phyloP scores from a whole-genome alignment of 2,329 filamentous ascomycete species.

The Pseudogymnoascus sp. region DNA sequence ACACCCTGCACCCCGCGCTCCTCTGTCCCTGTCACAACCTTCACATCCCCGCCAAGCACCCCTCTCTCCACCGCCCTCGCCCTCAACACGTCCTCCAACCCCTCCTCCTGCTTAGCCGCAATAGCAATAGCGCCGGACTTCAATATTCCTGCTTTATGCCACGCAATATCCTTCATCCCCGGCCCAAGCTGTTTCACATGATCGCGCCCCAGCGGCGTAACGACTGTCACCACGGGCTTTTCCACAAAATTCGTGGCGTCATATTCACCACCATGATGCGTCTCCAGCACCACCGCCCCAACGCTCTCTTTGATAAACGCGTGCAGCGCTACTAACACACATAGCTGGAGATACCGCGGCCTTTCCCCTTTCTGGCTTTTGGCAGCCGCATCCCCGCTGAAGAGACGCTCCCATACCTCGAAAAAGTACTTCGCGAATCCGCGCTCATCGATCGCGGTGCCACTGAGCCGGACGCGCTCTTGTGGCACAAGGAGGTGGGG shows the following conservation, averaged over 20 bases:
- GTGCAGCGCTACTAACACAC: conserved; percentile 57
- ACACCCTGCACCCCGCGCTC: conserved; percentile 27
- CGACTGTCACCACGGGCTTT: conserved; percentile 45
- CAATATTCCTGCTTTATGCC: conserved; percentile 66
- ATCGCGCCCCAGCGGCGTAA: conserved; percentile 58
- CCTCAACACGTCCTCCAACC: conserved; percentile 33
- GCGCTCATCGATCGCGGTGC: conserved; percentile 43
- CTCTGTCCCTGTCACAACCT: conserved; percentile 34
- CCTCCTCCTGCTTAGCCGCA: conserved; percentile 41
- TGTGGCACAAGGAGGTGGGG: conserved; percentile 56
- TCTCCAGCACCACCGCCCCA: conserved; percentile 54
- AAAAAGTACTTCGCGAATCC: conserved; percentile 57
- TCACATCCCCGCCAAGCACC: conserved; percentile 37
- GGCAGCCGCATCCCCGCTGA: conserved; percentile 19
- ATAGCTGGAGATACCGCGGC: conserved; percentile 48
- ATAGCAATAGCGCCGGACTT: conserved; percentile 53
- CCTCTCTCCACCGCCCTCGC: neutral
- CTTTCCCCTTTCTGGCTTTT: conserved; percentile 39
- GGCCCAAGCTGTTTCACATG: conserved; percentile 53
- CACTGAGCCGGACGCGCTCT: conserved; percentile 55
- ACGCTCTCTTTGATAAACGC: conserved; percentile 54
- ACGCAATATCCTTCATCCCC: conserved; percentile 55
- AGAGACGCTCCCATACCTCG: conserved; percentile 51
- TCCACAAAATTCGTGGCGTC: conserved; percentile 59
- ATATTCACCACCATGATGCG: conserved; percentile 57